These are phyloP conservation scores for Amylostereum areolatum DNA, from an alignment of 1,284 basidiomycete species.

Conservation along the genomic window DNA sequence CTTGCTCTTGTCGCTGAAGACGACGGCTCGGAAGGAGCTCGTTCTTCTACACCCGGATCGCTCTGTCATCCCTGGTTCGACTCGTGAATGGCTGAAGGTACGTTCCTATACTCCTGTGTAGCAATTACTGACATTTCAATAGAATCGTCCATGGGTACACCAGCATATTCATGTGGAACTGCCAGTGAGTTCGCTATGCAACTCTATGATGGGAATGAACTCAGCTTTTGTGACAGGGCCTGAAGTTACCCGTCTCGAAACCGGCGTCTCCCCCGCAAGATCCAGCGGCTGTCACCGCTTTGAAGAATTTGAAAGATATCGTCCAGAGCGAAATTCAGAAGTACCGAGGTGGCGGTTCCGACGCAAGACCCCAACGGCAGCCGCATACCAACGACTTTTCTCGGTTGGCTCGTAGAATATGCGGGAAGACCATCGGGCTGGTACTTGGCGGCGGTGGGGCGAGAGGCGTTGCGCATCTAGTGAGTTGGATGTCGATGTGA, in stretches of 20 bases:
- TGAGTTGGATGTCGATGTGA: constrained; percentile 27
- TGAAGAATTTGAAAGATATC: constrained; percentile 87
- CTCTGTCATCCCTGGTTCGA: constrained; percentile 86
- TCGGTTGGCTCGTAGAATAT: constrained; percentile 84
- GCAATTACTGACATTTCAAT: constrained; percentile 6
- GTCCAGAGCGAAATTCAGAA: constrained; percentile 88
- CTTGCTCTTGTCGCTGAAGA: constrained; percentile 89
- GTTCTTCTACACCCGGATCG: constrained; percentile 92
- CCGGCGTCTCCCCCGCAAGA: constrained; percentile 54
- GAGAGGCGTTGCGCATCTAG: constrained; percentile 90
- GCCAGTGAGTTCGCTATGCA: constrained; percentile 43
- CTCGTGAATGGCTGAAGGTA: constrained; percentile 94
- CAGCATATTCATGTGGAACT: constrained; percentile 90
- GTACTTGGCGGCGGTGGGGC: constrained; percentile 97
- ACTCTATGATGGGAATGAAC: not conserved
- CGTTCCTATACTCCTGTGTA: constrained; percentile 11
- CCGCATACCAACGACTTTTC: constrained; percentile 91
- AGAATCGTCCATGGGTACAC: constrained; percentile 93
- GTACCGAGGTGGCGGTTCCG: constrained; percentile 70
- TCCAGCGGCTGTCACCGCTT: constrained; percentile 82
- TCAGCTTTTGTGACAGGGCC: constrained; percentile 36
- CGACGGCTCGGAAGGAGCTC: constrained; percentile 95
- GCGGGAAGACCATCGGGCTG: constrained; percentile 90
- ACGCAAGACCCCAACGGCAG: constrained; percentile 66
- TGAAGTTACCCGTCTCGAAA: constrained; percentile 63